Percentiles rank a stretch among this genome's conserved stretches.
These are phyloP conservation scores for Rhodotorula sp. DNA, from an alignment of 1,284 basidiomycete species.

Conservation along the genomic window DNA sequence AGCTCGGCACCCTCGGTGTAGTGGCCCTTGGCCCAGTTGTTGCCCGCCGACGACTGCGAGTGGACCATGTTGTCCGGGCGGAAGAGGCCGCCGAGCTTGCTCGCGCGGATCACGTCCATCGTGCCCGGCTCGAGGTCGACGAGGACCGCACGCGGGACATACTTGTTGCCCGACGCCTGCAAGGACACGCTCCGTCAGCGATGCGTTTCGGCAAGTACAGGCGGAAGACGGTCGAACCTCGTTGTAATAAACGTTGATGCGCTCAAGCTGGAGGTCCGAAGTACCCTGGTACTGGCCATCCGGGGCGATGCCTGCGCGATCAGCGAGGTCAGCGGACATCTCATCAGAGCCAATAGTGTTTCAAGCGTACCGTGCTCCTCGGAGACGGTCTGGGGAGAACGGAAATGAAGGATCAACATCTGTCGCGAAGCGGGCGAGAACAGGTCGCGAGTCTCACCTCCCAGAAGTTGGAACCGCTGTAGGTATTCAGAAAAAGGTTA, in stretches of 20 bases:
- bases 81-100: slow-evolving; percentile 56
- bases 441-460: slow-evolving; percentile 62
- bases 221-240: slow-evolving; percentile 58
- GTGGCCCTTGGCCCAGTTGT: slow-evolving; percentile 57
- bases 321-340: neutral
- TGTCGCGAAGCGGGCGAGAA: neutral
- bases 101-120: slow-evolving; percentile 82
- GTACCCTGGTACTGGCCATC: slow-evolving; percentile 78
- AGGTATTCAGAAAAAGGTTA: neutral
- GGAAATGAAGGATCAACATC: neutral
- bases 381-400: slow-evolving; percentile 62
- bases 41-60: slow-evolving; percentile 61
- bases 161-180: slow-evolving; percentile 67
- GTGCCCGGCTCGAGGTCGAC: slow-evolving; percentile 96
- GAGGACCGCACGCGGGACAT: slow-evolving; percentile 92
- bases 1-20: slow-evolving; percentile 95
- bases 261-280: slow-evolving; percentile 91
- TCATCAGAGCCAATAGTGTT: no score
- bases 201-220: accelerated
- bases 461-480: slow-evolving; percentile 73
- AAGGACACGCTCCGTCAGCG: neutral
- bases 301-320: slow-evolving; percentile 14
- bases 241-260: slow-evolving; percentile 53
- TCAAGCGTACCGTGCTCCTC: slow-evolving; percentile 73
- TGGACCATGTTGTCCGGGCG: slow-evolving; percentile 60